A percentile compares a stretch with the other conserved stretches of the same genome.
Conservation (phyloP, 2,329 filamentous ascomycete species). For the Aspergillus transmontanensis region DNA sequence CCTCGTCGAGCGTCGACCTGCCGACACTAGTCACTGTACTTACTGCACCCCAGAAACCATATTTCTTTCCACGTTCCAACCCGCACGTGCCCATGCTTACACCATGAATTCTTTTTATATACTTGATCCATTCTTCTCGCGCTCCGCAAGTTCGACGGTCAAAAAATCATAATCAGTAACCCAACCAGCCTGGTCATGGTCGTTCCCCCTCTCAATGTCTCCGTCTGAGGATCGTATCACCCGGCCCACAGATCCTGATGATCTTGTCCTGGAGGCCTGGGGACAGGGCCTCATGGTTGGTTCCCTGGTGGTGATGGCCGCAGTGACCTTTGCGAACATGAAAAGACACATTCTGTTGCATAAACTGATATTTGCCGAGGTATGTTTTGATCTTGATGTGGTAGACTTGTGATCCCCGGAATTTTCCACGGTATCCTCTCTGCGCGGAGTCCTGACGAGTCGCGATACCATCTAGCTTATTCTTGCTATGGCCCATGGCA, state of each 20-base stretch:
- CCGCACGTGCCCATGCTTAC: neutral
- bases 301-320: conserved; percentile 52
- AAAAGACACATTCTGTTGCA: conserved; percentile 50
- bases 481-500: conserved; percentile 60
- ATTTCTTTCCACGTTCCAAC: neutral
- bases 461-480: conserved; percentile 46
- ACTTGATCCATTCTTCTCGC: neutral
- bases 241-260: conserved; percentile 33
- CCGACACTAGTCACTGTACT: neutral
- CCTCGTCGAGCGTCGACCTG: neutral
- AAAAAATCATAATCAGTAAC: neutral
- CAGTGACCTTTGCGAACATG: conserved; percentile 55
- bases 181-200: neutral
- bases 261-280: conserved; percentile 50
- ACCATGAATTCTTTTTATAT: neutral
- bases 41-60: neutral
- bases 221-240: conserved; percentile 16
- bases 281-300: conserved; percentile 54
- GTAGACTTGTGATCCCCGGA: neutral
- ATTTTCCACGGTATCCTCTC: neutral
- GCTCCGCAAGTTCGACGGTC: neutral
- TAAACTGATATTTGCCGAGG: conserved; percentile 55
- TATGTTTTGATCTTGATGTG: conserved; percentile 17
- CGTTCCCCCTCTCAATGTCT: conserved; percentile 8
- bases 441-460: neutral